These are phyloP conservation scores for Alternaria sp. DNA, from an alignment of 2,329 filamentous ascomycete genomes.

Conservation along the genomic window DNA sequence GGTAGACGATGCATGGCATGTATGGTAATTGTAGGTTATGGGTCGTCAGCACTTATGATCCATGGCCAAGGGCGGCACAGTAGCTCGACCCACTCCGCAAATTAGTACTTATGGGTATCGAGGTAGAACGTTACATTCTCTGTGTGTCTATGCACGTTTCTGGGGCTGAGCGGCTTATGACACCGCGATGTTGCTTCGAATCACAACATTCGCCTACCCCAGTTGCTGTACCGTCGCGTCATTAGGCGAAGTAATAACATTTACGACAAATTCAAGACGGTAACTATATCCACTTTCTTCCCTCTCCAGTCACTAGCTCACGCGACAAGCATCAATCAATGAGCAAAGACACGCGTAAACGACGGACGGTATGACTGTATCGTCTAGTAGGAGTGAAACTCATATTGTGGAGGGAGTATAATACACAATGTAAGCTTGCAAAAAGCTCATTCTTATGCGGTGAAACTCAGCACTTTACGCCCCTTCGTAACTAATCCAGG, in stretches of 20 bases:
- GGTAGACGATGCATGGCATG: conserved; percentile 13
- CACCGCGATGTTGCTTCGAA: not conserved
- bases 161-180: not conserved
- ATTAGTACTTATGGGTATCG: not conserved
- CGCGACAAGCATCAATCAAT: not conserved
- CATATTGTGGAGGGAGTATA: not conserved
- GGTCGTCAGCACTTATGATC: not conserved
- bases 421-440: not conserved
- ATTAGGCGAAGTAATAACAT: not conserved
- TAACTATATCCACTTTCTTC: not conserved
- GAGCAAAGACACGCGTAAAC: not conserved
- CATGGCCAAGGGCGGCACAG: not conserved
- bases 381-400: not conserved
- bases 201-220: conserved; percentile 14
- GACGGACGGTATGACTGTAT: not conserved
- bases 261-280: not conserved
- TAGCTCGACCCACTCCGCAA: not conserved
- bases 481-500: not conserved
- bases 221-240: conserved; percentile 2
- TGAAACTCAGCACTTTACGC: not conserved
- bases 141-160: not conserved
- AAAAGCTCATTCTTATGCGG: not conserved
- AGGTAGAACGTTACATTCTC: not conserved
- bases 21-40: not conserved
- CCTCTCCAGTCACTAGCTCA: not conserved